Base-by-base conservation (phyloP, 306 rosid species). In the Arachis stenosperma region DNA sequence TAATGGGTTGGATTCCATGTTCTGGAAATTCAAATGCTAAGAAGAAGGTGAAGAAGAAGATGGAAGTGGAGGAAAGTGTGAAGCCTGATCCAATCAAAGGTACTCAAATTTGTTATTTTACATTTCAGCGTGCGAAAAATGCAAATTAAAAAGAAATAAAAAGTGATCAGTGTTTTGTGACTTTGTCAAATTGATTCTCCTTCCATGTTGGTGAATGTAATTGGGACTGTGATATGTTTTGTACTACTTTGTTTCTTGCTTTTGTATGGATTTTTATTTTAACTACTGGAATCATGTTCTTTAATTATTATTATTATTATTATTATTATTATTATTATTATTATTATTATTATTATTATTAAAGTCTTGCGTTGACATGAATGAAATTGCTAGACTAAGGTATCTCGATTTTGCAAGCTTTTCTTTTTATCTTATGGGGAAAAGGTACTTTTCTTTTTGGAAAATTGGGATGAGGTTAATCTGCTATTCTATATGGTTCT, bases 1-100 rank as follows among this genome's bases (percentile, higher is more conserved):
- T 54, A 9, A 94, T 94, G 97, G 84, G 92, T 81, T 94, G 96
- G 93, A 86, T 91, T 82, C 96, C 91, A 7, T 91, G 98, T 82
- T 88, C 89, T 63, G 95, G 98, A 79, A 74, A 61, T 66, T 84
- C 88, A 53, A 81, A 76, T 83, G 61, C 84, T 44, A 91, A 85
- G 74, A 87, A 84, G 76, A 77, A 77, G 73, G 63, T 75, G 65
- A 81, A 83, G 81, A 81, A 79, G 67, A 84, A 82, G 69, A 59
- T 64, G 27, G 88, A 82, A 66, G 64, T 50, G 55, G 81, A 75
- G 78, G 78, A 70, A 52, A 89, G 68, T 29, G 55, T 75, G 1
- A 48, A 48, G 69, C 82, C 66, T 61, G 89, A 86, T 83, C 81
- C 74, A 73, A 85, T 84, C 89, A 88, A 86, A 83, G 98, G 98